Conservation (phyloP, 345 rosid species). For the Pelargonium nanum region DNA sequence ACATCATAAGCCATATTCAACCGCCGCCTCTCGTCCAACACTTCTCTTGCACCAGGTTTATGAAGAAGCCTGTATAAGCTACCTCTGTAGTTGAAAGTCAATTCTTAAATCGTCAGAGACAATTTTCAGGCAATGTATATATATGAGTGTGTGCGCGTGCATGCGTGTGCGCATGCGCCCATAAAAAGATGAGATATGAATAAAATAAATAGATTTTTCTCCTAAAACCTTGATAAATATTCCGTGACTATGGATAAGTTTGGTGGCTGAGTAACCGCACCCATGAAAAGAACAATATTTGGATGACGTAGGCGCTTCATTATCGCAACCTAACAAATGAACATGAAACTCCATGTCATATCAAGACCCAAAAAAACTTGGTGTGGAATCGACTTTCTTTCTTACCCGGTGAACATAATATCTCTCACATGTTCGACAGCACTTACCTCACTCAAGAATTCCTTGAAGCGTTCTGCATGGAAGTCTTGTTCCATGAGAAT, state of each 20-base stretch:
- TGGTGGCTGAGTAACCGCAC: constrained; percentile 95
- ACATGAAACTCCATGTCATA: constrained; percentile 3
- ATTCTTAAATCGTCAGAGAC: background rate
- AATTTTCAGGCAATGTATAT: background rate
- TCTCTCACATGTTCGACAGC: constrained; percentile 1
- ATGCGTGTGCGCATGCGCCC: too few relatives aligned
- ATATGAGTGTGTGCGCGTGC: too few relatives aligned
- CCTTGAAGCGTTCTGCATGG: constrained; percentile 74
- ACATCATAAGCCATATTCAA: constrained; percentile 97
- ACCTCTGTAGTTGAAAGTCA: constrained; percentile 48
- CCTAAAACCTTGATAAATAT: constrained; percentile 76
- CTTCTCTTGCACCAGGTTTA: constrained; percentile 75
- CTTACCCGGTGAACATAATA: background rate
- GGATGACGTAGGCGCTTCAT: constrained; percentile 99
- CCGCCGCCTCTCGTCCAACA: constrained; percentile 84
- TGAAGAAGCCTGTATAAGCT: constrained; percentile 92
- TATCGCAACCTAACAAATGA: constrained; percentile 63
- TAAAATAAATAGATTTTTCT: background rate
- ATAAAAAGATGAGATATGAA: background rate
- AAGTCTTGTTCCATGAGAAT: constrained; percentile 99
- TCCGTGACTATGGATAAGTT: constrained; percentile 96
- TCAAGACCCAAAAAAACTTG: constrained; percentile 11
- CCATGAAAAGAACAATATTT: constrained; percentile 98
- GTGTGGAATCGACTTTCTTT: background rate
- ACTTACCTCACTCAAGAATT: constrained; percentile 91